Evolutionary conservation across 2,329 filamentous ascomycete species (phyloP).

Genomic region (Graphilbum sp.): DNA sequence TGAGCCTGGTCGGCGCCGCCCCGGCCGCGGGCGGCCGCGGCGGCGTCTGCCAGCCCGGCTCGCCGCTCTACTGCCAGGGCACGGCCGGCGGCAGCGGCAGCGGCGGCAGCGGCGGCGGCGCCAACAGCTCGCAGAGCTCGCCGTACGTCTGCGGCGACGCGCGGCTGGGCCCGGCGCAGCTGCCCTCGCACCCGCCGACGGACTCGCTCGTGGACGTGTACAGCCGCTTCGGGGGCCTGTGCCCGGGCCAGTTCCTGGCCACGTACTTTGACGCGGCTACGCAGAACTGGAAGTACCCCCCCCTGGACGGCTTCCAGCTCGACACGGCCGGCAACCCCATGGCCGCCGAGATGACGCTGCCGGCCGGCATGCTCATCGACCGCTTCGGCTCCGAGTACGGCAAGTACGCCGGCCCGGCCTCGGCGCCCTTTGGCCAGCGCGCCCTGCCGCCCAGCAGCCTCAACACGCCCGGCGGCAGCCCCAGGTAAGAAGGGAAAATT

Average conservation of each 20-base stretch:
- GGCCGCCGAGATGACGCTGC: conserved; percentile 22
- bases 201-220: conserved; percentile 14
- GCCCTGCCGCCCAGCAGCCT: conserved; percentile 29
- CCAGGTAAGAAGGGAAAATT: conserved; percentile 8
- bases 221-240: conserved; percentile 21
- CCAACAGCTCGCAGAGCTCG: conserved; percentile 10
- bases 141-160: conserved; percentile 21
- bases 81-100: too few relatives aligned
- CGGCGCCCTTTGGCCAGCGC: conserved; percentile 28
- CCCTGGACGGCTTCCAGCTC: conserved; percentile 23
- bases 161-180: conserved; percentile 19
- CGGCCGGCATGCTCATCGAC: conserved; percentile 25
- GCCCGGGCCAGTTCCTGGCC: conserved; percentile 22
- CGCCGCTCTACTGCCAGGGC: conserved; percentile 14
- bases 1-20: too few relatives aligned
- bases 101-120: too few relatives aligned
- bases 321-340: conserved; percentile 20
- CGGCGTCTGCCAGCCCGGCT: conserved; percentile 1
- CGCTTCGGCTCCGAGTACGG: conserved; percentile 30
- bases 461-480: conserved; percentile 16
- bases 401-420: conserved; percentile 23
- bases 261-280: conserved; percentile 15
- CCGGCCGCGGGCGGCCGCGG: background rate
- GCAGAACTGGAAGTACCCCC: conserved; percentile 21
- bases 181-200: conserved; percentile 18